These are phyloP conservation scores for Candida morakotiae DNA, from an alignment of 805 yeast species.

Conservation along the genomic window DNA sequence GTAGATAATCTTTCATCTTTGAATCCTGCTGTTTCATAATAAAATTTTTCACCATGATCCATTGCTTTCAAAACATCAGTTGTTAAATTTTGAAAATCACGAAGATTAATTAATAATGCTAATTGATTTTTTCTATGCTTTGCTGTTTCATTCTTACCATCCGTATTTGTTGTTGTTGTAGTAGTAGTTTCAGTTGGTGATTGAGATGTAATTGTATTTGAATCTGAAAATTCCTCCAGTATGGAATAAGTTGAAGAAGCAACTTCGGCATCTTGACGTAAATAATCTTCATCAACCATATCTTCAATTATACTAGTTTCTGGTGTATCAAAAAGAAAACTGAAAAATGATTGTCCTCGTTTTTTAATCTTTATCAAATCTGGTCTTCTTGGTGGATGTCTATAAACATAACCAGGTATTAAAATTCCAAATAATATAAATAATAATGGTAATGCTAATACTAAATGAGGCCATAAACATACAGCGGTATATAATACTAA, in stretches of 20 bases:
- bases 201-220: conserved; percentile 5
- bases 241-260: conserved; percentile 15
- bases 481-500: conserved; percentile 60
- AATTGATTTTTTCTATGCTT: conserved; percentile 23
- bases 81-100: conserved; percentile 68
- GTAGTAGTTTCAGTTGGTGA: conserved; percentile 5
- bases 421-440: conserved; percentile 53
- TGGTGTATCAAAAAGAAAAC: conserved; percentile 27
- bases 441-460: conserved; percentile 60
- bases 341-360: conserved; percentile 53
- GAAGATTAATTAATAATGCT: conserved; percentile 55
- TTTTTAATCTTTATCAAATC: conserved; percentile 41
- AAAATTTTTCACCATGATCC: conserved; percentile 50
- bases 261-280: conserved; percentile 7
- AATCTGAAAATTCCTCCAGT: conserved; percentile 8
- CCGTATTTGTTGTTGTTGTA: neutral
- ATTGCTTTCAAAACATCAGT: conserved; percentile 47
- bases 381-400: conserved; percentile 59
- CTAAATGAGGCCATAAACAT: conserved; percentile 67
- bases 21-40: conserved; percentile 65
- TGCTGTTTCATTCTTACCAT: conserved; percentile 10
- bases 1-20: conserved; percentile 67
- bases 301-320: conserved; percentile 33
- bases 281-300: conserved; percentile 18
- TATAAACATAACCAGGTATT: conserved; percentile 63